Percentiles rank a stretch among this genome's conserved stretches.
phyloP scores from a whole-genome alignment of 306 rosid species.

The Chamaecrista fasciculata region DNA sequence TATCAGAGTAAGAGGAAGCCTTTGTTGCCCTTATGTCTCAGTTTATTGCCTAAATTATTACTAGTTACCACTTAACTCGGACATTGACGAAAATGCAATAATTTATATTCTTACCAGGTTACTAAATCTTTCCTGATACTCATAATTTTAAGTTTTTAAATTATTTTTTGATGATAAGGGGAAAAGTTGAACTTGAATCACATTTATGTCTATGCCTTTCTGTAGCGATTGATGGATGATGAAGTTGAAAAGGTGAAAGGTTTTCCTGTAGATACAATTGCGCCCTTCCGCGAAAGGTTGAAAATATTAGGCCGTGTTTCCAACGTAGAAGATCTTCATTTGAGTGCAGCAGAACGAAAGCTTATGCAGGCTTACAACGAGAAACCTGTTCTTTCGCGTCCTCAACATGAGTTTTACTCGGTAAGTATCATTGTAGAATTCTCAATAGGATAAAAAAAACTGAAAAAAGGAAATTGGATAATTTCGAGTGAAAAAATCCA shows the following conservation, averaged over 20 bases:
- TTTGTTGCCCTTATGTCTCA: background rate
- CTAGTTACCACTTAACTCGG: background rate
- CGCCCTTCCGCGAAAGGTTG: constrained; percentile 81
- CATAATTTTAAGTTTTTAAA: background rate
- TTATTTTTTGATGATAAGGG: constrained; percentile 10
- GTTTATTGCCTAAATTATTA: background rate
- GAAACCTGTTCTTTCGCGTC: constrained; percentile 98
- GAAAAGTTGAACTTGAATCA: background rate
- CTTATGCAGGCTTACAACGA: constrained; percentile 98
- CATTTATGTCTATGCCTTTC: constrained; percentile 5
- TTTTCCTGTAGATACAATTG: constrained; percentile 71
- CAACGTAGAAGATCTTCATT: constrained; percentile 80
- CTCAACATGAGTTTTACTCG: constrained; percentile 85
- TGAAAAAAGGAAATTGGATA: constrained; percentile 12
- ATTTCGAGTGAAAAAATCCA: constrained; percentile 16
- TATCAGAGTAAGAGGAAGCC: constrained; percentile 68
- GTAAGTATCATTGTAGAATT: constrained; percentile 42
- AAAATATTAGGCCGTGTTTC: constrained; percentile 91
- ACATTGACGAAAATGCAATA: background rate
- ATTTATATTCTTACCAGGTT: background rate
- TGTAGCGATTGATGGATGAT: constrained; percentile 80
- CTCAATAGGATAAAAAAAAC: constrained; percentile 2
- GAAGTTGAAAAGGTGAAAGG: constrained; percentile 95
- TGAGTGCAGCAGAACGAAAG: constrained; percentile 80
- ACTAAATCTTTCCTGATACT: constrained; percentile 8